Base-by-base conservation (phyloP, 2,329 filamentous ascomycete species). In the Talaromyces rugulosus region DNA sequence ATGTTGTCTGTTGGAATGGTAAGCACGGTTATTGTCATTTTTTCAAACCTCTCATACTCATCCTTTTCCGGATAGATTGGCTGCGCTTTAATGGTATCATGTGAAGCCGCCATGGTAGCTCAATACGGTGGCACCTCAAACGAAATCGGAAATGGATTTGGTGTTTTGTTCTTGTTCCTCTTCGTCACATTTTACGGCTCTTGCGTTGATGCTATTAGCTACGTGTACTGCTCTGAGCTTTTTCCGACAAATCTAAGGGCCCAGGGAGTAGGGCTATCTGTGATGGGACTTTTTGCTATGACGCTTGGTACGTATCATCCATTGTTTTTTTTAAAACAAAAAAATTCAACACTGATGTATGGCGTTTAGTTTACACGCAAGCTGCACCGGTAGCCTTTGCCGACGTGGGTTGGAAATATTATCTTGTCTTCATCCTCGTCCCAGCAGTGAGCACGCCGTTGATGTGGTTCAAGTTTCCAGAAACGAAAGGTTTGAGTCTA, bases 101-200 rank as follows among this genome's bases (percentile, higher is more conserved):
- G 54, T 31, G 60, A 62, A 42, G 58, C 54, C 16, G 64, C 66
- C 18, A 67, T 67, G 63, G 65, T 66, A 33, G 66, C 67, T 18
- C 36, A 60, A 30, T 68, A 64, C 40, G 57, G 57, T 27, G 51
- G 54, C 11, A 59, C 62, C 27, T n/a, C 44, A 8, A 62, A 64
- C 34, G 54, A 56, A 40, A 51, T 36, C 12, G 62, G 60, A 12
- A 62, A 64, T 55, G 62, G 40, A 3, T 36, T 62, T 9, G 62
- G 55, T 16, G 30, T 55, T 33, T 34, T 55, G 52, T 36, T 55
- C n/a, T 18, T 55, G 8, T 55, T 55, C 16, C 52, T 55, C 16
- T 55, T 55, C n/a, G 30, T 55, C 52, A 55, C 30, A 16, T 55
- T 55, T 30, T 55, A 55, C 27, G 52, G 52, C 27, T 12, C 11